Conservation (phyloP, 2,329 filamentous ascomycete genomes). For the Fusarium devonianum region DNA sequence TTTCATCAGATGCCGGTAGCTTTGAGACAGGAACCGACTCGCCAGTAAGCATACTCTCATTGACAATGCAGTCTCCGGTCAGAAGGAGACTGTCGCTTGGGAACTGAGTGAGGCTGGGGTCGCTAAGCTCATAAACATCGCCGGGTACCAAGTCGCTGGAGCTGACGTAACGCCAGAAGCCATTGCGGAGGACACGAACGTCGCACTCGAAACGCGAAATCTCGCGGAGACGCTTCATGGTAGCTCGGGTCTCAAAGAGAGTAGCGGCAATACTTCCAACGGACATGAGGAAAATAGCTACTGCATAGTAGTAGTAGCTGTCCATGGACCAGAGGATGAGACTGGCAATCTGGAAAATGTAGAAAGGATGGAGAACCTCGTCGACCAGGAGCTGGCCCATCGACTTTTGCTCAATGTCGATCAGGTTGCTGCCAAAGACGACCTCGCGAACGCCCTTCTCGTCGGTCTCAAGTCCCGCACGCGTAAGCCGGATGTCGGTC, state of each 20-base stretch:
- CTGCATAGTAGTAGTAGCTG: slow-evolving; percentile 96
- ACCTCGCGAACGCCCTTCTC: slow-evolving; percentile 83
- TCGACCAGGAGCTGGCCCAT: slow-evolving; percentile 84
- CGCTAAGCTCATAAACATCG: slow-evolving; percentile 95
- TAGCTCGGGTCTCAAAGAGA: slow-evolving; percentile 87
- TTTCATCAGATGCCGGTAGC: slow-evolving; percentile 80
- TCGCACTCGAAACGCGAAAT: slow-evolving; percentile 96
- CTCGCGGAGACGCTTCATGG: slow-evolving; percentile 88
- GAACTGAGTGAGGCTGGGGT: slow-evolving; percentile 85
- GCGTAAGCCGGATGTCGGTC: slow-evolving; percentile 78
- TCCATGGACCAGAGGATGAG: slow-evolving; percentile 94
- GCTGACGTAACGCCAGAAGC: slow-evolving; percentile 91
- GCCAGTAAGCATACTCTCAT: slow-evolving; percentile 98
- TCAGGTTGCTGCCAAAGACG: slow-evolving; percentile 89
- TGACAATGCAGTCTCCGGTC: slow-evolving; percentile 96
- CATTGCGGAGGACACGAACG: slow-evolving; percentile 88
- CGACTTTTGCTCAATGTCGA: slow-evolving; percentile 92
- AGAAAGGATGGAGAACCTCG: slow-evolving; percentile 97
- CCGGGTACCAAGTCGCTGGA: slow-evolving; percentile 92
- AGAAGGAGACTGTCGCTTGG: slow-evolving; percentile 92
- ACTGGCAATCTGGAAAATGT: slow-evolving; percentile 97
- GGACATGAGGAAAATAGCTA: slow-evolving; percentile 94
- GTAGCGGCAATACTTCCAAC: slow-evolving; percentile 90
- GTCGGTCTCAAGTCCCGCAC: slow-evolving; percentile 84
- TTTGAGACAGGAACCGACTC: slow-evolving; percentile 98